These are phyloP conservation scores for Licmophora abbreviata DNA, from an alignment of 108 stramenopile genomes.

Conservation along the genomic window DNA sequence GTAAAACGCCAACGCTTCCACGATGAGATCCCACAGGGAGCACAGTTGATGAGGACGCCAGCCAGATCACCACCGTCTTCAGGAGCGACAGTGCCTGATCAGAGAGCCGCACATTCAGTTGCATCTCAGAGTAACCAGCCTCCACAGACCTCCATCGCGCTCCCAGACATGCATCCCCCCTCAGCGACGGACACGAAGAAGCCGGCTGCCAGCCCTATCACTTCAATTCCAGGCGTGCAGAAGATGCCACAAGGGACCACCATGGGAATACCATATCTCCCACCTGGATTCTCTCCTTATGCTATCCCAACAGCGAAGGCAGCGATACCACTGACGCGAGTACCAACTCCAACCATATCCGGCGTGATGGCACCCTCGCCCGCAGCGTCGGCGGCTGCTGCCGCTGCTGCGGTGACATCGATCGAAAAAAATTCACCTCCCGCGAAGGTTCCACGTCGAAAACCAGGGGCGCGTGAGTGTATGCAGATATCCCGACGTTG, in stretches of 20 bases:
- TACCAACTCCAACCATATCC: background rate
- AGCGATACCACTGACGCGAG: background rate
- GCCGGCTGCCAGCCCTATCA: no score
- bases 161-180: no score
- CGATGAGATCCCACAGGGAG: slow-evolving; percentile 62
- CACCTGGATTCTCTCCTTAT: no score
- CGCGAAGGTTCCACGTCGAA: slow-evolving; percentile 51
- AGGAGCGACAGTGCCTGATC: no score
- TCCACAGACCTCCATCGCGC: no score
- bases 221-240: no score
- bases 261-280: no score
- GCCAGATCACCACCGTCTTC: no score
- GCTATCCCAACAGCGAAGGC: background rate
- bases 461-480: slow-evolving; percentile 85
- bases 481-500: slow-evolving; percentile 80
- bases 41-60: slow-evolving; percentile 40
- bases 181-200: no score
- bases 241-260: no score
- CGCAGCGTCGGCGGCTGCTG: slow-evolving; percentile 3
- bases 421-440: slow-evolving; percentile 1
- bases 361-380: background rate
- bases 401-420: slow-evolving; percentile 4
- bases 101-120: no score
- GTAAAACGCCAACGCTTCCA: slow-evolving; percentile 66
- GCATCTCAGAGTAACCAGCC: no score